Evolutionary conservation across 805 yeast genomes (phyloP).

Genomic region (Yamadazyma tumulicola): DNA sequence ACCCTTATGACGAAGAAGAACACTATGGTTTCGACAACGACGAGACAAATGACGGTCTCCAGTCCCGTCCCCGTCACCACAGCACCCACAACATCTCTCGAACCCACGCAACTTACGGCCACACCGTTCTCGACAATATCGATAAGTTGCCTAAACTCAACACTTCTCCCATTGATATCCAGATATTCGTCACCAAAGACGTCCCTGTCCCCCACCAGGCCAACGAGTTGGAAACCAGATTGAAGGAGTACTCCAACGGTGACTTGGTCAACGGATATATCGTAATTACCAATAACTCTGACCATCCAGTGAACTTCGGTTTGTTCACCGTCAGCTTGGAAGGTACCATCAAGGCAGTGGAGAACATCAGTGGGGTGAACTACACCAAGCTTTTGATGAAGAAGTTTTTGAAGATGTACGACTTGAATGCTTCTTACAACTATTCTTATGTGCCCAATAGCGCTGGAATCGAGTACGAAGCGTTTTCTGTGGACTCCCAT

Average conservation of each 20-base stretch:
- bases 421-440: constrained; percentile 54
- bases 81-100: constrained; percentile 7
- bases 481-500: constrained; percentile 38
- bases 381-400: constrained; percentile 37
- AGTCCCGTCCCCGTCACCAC: constrained; percentile 3
- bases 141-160: constrained; percentile 44
- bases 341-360: constrained; percentile 40
- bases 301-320: constrained; percentile 42
- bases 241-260: constrained; percentile 39
- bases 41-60: constrained; percentile 10
- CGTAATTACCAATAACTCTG: constrained; percentile 44
- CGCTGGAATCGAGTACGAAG: constrained; percentile 45
- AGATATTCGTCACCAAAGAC: constrained; percentile 50
- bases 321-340: constrained; percentile 46
- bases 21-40: constrained; percentile 16
- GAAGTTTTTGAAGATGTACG: constrained; percentile 58
- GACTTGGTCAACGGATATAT: constrained; percentile 45
- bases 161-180: constrained; percentile 45
- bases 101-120: constrained; percentile 30
- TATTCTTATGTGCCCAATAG: constrained; percentile 48
- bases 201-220: constrained; percentile 42
- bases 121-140: constrained; percentile 48
- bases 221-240: constrained; percentile 43
- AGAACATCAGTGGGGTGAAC: constrained; percentile 17
- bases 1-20: constrained; percentile 15